phyloP scores from a whole-genome alignment of 495 filamentous ascomycete species.

The Lophiostoma macrostomum region DNA sequence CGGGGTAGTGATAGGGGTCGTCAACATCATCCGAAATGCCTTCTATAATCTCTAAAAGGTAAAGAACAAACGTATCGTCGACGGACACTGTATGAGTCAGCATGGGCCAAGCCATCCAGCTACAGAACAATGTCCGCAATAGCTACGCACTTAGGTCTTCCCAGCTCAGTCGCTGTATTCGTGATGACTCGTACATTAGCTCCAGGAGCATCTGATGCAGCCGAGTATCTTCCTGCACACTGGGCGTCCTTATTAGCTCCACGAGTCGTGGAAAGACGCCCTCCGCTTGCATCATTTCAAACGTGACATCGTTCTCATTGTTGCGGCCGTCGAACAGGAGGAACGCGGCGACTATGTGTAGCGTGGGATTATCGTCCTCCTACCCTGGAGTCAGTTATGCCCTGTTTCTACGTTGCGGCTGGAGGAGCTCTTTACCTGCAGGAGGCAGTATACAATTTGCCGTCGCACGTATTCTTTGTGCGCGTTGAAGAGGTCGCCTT shows the following conservation, averaged over 20 bases:
- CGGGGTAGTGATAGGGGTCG: slow-evolving; percentile 94
- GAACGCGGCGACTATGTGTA: slow-evolving; percentile 81
- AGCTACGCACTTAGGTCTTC: slow-evolving; percentile 72
- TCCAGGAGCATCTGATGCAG: slow-evolving; percentile 82
- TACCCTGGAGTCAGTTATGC: slow-evolving; percentile 32
- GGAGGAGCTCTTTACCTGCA: slow-evolving; percentile 60
- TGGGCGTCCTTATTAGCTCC: slow-evolving; percentile 69
- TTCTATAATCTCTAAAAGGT: slow-evolving; percentile 87
- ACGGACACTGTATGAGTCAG: slow-evolving; percentile 62
- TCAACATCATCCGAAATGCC: slow-evolving; percentile 80
- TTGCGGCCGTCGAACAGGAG: slow-evolving; percentile 86
- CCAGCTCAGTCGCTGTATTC: slow-evolving; percentile 75
- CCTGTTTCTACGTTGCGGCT: not conserved
- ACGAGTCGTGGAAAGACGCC: slow-evolving; percentile 78
- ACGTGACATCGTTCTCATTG: slow-evolving; percentile 72
- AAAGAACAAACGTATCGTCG: slow-evolving; percentile 79
- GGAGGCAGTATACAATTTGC: slow-evolving; percentile 85
- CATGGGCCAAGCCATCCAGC: too few relatives aligned
- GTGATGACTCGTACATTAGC: slow-evolving; percentile 93
- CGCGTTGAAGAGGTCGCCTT: slow-evolving; percentile 66
- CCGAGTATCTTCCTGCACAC: slow-evolving; percentile 59
- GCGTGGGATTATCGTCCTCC: slow-evolving; percentile 74
- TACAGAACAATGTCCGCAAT: too few relatives aligned
- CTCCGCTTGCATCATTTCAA: slow-evolving; percentile 83
- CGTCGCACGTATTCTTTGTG: slow-evolving; percentile 85